Base-by-base conservation (phyloP, 768 basidiomycete genomes). In the Lentinula guzmanii region DNA sequence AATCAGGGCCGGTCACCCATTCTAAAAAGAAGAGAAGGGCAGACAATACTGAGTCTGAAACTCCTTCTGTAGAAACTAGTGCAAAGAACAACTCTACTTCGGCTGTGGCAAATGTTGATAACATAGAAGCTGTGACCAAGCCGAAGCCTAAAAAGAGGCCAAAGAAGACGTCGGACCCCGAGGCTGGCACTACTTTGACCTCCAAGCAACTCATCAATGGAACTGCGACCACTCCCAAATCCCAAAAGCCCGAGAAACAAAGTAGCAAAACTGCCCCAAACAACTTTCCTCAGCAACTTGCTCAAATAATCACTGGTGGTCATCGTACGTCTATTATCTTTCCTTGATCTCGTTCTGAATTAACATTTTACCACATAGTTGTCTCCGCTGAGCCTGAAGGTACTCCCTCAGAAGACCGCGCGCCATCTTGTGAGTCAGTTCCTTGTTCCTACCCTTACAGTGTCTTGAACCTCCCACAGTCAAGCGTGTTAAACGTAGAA, bases 11-110 rank as follows among this genome's bases (percentile, higher is more conserved):
- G 16, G n/a, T 15, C 16, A 18, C 21, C 21, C 46, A 16, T 15
- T 5, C 31, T 10, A 51, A 48, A 31, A 67, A 68, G 61, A 69
- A 68, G 62, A 67, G 64, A 41, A 46, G 57, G 31, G 63, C 58
- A 21, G 60, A 51, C 3, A 51, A 60, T 48, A 35, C 16, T 52
- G 21, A 10, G 1, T 13, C n/a, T 10, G 21, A 52, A 24, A 31
- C 51, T 52, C 21, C 6, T 21, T 33, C 33, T 8, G 33, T 16
- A 16, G 54, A 56, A 34, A 31, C 10, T 15, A 52, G 51, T 34
- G 4, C 51, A 31, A 52, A 11, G 10, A 6, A 18, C 15, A 15
- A 9, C 11, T 5, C 33, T 34, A 10, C 28, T 51, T 31, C 50
- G 24, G 24, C 5, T 51, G 11, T 11, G 35, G 13, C 16, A n/a